Percentiles rank a stretch among this genome's conserved stretches.
Conservation (phyloP, 257 asterid genomes). For the Solanum dulcamara region DNA sequence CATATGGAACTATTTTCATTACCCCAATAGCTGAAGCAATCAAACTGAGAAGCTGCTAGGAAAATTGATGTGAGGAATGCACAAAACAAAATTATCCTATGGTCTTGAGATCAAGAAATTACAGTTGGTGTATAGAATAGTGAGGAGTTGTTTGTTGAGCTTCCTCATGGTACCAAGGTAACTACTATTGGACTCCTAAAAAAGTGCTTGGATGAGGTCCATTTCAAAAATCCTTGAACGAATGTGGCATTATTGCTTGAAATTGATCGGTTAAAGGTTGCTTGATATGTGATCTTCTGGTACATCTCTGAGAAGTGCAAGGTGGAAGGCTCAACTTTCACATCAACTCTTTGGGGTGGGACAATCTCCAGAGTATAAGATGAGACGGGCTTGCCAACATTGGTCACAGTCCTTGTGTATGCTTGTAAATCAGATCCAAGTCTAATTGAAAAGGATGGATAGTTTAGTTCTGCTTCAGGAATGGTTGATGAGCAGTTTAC, state of each 20-base stretch:
- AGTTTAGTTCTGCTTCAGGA: slow-evolving; percentile 23
- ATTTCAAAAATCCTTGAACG: slow-evolving; percentile 16
- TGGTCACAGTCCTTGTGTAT: slow-evolving; percentile 31
- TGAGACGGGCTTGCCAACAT: slow-evolving; percentile 22
- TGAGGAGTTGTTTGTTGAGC: not conserved
- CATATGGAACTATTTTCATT: not conserved
- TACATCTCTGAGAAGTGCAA: slow-evolving; percentile 3
- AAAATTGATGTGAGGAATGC: not conserved
- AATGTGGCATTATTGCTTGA: not conserved
- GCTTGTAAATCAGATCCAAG: not conserved
- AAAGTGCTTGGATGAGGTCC: slow-evolving; percentile 12
- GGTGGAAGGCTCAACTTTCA: slow-evolving; percentile 6
- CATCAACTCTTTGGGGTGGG: slow-evolving; percentile 3
- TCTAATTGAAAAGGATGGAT: slow-evolving; percentile 20
- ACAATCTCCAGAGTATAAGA: not conserved
- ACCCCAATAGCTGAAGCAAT: not conserved
- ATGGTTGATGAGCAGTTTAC: slow-evolving; percentile 6
- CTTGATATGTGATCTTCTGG: not conserved
- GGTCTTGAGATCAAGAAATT: not conserved
- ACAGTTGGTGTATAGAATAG: not conserved
- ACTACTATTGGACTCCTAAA: slow-evolving; percentile 20
- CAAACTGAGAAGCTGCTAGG: not conserved
- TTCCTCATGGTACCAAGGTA: not conserved
- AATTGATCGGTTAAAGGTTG: slow-evolving; percentile 2
- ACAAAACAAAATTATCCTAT: not conserved